phyloP scores from a whole-genome alignment of 768 basidiomycete genomes.

The Mrakia hoshinonis region DNA sequence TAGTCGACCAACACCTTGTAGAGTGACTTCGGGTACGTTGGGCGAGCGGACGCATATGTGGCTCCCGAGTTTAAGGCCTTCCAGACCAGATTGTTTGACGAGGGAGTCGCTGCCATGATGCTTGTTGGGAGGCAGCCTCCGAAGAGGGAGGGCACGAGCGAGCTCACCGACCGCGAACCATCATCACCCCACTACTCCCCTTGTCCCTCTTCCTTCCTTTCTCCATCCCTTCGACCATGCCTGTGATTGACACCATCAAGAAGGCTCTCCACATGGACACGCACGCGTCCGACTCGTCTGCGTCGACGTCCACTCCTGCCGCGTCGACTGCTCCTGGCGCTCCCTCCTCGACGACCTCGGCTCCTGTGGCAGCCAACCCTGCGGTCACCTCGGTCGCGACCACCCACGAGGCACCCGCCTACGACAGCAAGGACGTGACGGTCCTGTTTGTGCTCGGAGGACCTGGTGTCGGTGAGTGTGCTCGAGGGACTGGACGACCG shows the following conservation, averaged over 20 bases:
- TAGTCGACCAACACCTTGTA: background rate
- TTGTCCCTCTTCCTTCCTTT: background rate
- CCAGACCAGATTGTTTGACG: slow-evolving; percentile 11
- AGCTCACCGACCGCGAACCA: background rate
- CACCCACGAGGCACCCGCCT: slow-evolving; percentile 40
- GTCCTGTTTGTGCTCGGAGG: slow-evolving; percentile 95
- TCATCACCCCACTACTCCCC: background rate
- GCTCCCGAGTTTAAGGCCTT: slow-evolving; percentile 13
- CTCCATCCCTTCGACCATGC: slow-evolving; percentile 7
- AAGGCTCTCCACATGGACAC: slow-evolving; percentile 22
- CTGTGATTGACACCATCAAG: slow-evolving; percentile 27
- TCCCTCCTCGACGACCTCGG: background rate
- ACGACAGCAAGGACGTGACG: slow-evolving; percentile 63
- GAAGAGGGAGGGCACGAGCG: too few species aligned
- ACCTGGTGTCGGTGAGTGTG: slow-evolving; percentile 72
- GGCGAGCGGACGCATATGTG: slow-evolving; percentile 4
- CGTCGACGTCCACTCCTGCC: background rate
- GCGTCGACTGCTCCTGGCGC: background rate
- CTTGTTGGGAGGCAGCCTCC: background rate
- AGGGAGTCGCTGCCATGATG: background rate
- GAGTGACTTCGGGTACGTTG: background rate
- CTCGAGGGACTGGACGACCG: too few species aligned
- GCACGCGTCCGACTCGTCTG: background rate
- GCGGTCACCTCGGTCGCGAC: slow-evolving; percentile 45
- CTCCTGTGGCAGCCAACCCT: background rate